Conservation (phyloP, 805 yeast species). For the Hanseniaspora thailandica region DNA sequence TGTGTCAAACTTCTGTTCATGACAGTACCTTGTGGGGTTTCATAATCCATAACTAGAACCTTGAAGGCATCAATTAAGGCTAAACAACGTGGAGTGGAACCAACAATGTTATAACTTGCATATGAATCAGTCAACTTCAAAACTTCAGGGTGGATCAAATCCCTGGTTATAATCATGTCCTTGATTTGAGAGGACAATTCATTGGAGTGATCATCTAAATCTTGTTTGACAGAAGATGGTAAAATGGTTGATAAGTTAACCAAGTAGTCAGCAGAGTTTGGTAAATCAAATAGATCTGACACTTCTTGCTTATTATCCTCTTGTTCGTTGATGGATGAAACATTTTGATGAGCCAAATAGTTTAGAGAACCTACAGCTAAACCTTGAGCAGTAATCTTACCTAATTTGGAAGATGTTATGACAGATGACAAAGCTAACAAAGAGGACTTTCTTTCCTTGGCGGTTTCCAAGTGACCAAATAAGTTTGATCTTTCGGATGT, state of each 20-base stretch:
- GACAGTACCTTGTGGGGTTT: conserved; percentile 75
- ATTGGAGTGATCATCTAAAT: conserved; percentile 22
- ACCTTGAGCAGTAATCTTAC: conserved; percentile 30
- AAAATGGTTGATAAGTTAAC: conserved; percentile 32
- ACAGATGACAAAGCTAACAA: conserved; percentile 29
- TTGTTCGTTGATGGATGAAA: neutral
- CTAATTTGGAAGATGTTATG: conserved; percentile 25
- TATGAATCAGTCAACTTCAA: conserved; percentile 65
- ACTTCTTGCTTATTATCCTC: conserved; percentile 13
- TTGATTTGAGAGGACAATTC: conserved; percentile 25
- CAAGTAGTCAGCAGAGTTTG: conserved; percentile 28
- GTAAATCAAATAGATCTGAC: conserved; percentile 14
- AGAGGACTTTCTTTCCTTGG: conserved; percentile 53
- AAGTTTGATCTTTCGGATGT: conserved; percentile 41
- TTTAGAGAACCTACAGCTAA: conserved; percentile 27
- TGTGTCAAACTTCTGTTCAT: conserved; percentile 79
- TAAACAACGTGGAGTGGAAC: conserved; percentile 74
- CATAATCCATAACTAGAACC: conserved; percentile 64
- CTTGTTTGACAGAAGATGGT: conserved; percentile 35
- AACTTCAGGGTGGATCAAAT: conserved; percentile 78
- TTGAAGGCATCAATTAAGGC: conserved; percentile 80
- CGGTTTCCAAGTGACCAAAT: conserved; percentile 69
- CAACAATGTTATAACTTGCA: conserved; percentile 76
- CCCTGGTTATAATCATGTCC: conserved; percentile 26
- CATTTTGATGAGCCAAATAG: conserved; percentile 2